phyloP scores from a whole-genome alignment of 108 stramenopile species.

The Bacterosira constricta region DNA sequence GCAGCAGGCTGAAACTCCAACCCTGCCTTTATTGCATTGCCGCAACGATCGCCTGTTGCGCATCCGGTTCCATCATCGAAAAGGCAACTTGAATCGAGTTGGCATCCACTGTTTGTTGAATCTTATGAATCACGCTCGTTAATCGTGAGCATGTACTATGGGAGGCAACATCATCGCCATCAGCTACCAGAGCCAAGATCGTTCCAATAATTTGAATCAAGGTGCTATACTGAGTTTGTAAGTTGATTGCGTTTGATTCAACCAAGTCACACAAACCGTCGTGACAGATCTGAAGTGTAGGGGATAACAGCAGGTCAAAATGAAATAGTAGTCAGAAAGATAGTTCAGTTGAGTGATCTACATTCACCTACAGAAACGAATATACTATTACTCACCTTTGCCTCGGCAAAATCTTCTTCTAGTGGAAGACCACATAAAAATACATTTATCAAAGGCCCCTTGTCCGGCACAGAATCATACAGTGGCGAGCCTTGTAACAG shows the following conservation, averaged over 20 bases:
- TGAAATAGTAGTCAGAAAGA: too few relatives aligned
- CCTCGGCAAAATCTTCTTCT: slow-evolving; percentile 71
- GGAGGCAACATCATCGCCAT: slow-evolving; percentile 65
- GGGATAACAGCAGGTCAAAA: too few relatives aligned
- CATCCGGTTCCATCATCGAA: slow-evolving; percentile 34
- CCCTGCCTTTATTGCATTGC: slow-evolving; percentile 29
- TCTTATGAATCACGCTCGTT: slow-evolving; percentile 38
- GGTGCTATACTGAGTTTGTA: slow-evolving; percentile 1
- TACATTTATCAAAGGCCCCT: slow-evolving; percentile 32
- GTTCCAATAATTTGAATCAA: slow-evolving; percentile 54
- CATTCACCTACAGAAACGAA: too few relatives aligned
- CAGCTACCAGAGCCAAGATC: slow-evolving; percentile 47
- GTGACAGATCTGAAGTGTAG: slow-evolving; percentile 55
- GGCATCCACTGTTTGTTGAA: slow-evolving; percentile 44
- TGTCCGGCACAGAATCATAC: slow-evolving; percentile 37
- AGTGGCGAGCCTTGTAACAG: slow-evolving; percentile 60
- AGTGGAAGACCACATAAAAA: slow-evolving; percentile 72
- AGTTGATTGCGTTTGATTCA: slow-evolving; percentile 42
- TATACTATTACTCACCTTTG: slow-evolving; percentile 30
- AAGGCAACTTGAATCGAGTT: slow-evolving; percentile 47
- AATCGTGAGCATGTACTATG: slow-evolving; percentile 53
- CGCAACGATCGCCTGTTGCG: slow-evolving; percentile 46
- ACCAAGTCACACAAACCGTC: slow-evolving; percentile 68
- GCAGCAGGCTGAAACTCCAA: too few relatives aligned
- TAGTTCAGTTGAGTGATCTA: neutral